Base-by-base conservation (phyloP, 805 yeast species). In the Saccharomycopsis schoenii region DNA sequence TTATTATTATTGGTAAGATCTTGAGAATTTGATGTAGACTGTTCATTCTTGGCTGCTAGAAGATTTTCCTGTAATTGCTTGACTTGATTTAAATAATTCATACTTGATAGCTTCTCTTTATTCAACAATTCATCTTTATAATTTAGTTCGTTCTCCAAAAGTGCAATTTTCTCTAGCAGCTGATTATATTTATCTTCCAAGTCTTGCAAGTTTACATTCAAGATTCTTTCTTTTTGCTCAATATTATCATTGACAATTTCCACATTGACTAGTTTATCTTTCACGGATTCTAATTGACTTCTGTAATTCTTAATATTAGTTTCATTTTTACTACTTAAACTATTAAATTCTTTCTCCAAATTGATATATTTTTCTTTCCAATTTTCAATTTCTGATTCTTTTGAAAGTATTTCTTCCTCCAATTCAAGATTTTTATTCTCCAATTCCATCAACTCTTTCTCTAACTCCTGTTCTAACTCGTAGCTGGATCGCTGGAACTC, bases 391-490 rank as follows among this genome's bases (percentile, higher is more conserved):
- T 74, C 74, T 4, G 61, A 40, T 12, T 62, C 60, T 14, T 72
- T 58, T 14, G 62, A 54, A 2, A 59, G 64, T 14, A 71, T 65
- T 50, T 62, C 64, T 24, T 61, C 60, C 25, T 65, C 64, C 39
- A 71, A 52, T 17, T 57, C 60, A 12, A 63, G 67, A 34, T 72
- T 71, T 19, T 67, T 66, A n/a, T 42, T 56, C 29, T 75, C 76
- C 24, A 73, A 61, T 25, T 68, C 73, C n/a, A 66, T 73, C 41
- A 76, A 67, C 62, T 79, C 81, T 60, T 71, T 70, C 67, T 78
- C 82, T 40, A 78, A 68, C 59, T 77, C 82, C 47, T 68, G 69
- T 65, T 78, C 82, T 43, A 78, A 68, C 63, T 78, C 82, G 56
- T 72, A 69, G 54, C 79, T 75, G 5, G 80, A 74, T 24, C 67